These are phyloP conservation scores for Amanita rimosa DNA, from an alignment of 768 basidiomycete genomes.

Conservation along the genomic window DNA sequence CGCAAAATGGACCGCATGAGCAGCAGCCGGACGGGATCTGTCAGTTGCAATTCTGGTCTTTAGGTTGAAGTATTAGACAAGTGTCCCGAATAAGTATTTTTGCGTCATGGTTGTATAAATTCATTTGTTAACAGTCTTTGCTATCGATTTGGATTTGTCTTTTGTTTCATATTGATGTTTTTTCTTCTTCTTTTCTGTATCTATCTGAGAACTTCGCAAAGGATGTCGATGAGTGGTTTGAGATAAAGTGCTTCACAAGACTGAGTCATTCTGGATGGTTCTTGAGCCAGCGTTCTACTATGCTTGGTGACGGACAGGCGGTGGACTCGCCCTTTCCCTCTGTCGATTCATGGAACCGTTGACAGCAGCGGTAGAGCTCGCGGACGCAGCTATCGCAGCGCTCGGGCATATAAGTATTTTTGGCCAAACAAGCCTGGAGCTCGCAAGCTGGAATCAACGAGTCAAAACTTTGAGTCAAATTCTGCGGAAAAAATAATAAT, in stretches of 20 bases:
- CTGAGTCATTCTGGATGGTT: slow-evolving; percentile 24
- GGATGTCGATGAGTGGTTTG: no score
- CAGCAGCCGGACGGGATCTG: no score
- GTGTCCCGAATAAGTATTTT: no score
- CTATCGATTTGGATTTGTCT: no score
- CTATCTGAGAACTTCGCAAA: no score
- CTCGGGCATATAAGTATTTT: slow-evolving; percentile 54
- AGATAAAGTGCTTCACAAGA: no score
- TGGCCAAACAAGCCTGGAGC: slow-evolving; percentile 51
- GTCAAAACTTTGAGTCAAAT: neutral
- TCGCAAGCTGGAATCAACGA: slow-evolving; percentile 37
- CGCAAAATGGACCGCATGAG: neutral
- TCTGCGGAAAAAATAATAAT: neutral
- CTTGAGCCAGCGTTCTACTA: slow-evolving; percentile 50
- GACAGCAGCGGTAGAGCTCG: slow-evolving; percentile 52
- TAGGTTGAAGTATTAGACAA: neutral
- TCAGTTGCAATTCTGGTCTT: neutral
- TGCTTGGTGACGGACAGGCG: slow-evolving; percentile 45
- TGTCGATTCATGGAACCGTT: slow-evolving; percentile 37
- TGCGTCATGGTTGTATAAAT: no score
- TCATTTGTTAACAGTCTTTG: no score
- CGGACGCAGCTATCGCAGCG: slow-evolving; percentile 43
- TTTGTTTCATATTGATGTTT: no score
- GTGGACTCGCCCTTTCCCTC: slow-evolving; percentile 35
- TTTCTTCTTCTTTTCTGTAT: no score